These are phyloP conservation scores for Aspergillus vadensis DNA, from an alignment of 2,329 filamentous ascomycete genomes.

Conservation along the genomic window DNA sequence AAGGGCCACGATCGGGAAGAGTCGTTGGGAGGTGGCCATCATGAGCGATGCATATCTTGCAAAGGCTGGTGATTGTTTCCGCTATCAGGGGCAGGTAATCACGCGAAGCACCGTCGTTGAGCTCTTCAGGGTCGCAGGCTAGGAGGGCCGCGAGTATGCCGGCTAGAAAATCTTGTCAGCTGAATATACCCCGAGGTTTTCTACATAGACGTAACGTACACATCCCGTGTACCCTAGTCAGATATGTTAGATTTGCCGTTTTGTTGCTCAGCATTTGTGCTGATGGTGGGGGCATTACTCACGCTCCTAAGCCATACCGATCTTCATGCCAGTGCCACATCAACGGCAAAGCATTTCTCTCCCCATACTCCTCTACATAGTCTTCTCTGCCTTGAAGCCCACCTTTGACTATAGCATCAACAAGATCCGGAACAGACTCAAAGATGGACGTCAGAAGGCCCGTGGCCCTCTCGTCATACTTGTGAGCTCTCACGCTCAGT, in stretches of 20 bases:
- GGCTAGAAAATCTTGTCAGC: conserved; percentile 21
- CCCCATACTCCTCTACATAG: conserved; percentile 34
- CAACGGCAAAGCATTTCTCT: conserved; percentile 36
- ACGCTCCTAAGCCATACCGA: conserved; percentile 42
- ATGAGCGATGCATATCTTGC: conserved; percentile 35
- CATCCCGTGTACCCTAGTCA: conserved; percentile 32
- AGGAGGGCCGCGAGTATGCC: conserved; percentile 43
- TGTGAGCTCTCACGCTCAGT: conserved; percentile 36
- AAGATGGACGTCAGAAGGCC: conserved; percentile 28
- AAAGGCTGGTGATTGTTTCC: conserved; percentile 40
- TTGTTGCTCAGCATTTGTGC: not conserved
- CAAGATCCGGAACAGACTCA: conserved; percentile 31
- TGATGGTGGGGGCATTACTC: conserved; percentile 20
- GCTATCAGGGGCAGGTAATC: conserved; percentile 37
- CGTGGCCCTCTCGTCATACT: conserved; percentile 23
- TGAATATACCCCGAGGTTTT: too few relatives aligned
- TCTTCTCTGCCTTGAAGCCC: conserved; percentile 36
- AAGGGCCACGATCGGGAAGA: conserved; percentile 31
- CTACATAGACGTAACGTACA: conserved; percentile 16
- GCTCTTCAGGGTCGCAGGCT: conserved; percentile 35
- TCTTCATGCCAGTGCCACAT: conserved; percentile 46
- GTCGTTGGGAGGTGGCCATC: conserved; percentile 43
- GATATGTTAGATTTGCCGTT: not conserved
- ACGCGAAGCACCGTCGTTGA: conserved; percentile 23
- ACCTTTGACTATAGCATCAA: conserved; percentile 36